Percentiles rank a stretch among this genome's conserved stretches.
phyloP scores from a whole-genome alignment of 192 early-diverging fungal species.

The Lunasporangiospora selenospora region DNA sequence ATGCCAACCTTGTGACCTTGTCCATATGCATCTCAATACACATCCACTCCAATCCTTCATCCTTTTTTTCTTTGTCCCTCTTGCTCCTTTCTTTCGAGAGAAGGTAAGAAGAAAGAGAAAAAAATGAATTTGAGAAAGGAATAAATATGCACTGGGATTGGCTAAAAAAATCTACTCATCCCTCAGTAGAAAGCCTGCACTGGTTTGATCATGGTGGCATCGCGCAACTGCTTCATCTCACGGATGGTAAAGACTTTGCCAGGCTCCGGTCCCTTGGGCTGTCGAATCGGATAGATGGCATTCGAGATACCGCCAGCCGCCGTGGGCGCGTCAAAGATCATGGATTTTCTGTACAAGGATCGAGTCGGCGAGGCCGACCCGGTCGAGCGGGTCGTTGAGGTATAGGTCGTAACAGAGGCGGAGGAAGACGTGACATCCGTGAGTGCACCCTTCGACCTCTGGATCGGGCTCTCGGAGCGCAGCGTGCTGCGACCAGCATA shows the following conservation, averaged over 20 bases:
- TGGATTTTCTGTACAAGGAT: slow-evolving; percentile 60
- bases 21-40: no score
- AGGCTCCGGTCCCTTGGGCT: slow-evolving; percentile 77
- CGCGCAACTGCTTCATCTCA: slow-evolving; percentile 40
- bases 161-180: no score
- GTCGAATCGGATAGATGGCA: slow-evolving; percentile 72
- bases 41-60: no score
- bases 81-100: no score
- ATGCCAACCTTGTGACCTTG: no score
- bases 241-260: slow-evolving; percentile 77
- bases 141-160: no score
- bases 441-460: slow-evolving; percentile 27
- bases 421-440: slow-evolving; percentile 47
- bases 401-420: slow-evolving; percentile 44
- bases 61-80: no score
- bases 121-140: no score
- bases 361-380: slow-evolving; percentile 53
- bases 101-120: no score
- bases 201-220: slow-evolving; percentile 47
- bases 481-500: slow-evolving; percentile 42
- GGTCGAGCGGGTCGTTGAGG: slow-evolving; percentile 35
- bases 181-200: no score
- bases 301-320: slow-evolving; percentile 10
- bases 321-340: slow-evolving; percentile 57
- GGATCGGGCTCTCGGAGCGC: slow-evolving; percentile 39